Evolutionary conservation across 352 stramenopile genomes (phyloP).

Genomic region (Blastocystis sp.): DNA sequence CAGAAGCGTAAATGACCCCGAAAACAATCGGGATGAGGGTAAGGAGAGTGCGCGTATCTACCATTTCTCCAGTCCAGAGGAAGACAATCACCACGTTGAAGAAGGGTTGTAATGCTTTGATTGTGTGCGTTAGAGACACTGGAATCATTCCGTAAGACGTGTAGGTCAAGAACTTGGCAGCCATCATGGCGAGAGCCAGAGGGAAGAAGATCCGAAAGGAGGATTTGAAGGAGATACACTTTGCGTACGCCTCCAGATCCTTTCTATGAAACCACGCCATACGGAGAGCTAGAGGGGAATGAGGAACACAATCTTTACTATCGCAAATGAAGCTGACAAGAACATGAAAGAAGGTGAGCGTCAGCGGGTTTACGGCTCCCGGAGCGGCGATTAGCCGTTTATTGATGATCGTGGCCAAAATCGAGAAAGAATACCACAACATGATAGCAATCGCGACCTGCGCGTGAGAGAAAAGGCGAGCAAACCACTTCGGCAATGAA

Average conservation of each 20-base stretch:
- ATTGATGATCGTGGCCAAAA: slow-evolving; percentile 43
- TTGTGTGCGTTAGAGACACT: slow-evolving; percentile 61
- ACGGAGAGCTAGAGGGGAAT: background rate
- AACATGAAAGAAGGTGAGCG: slow-evolving; percentile 62
- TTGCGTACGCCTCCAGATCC: slow-evolving; percentile 21
- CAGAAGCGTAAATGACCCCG: slow-evolving; percentile 57
- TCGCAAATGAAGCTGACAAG: slow-evolving; percentile 66
- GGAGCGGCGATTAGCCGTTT: slow-evolving; percentile 25
- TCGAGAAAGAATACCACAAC: slow-evolving; percentile 41
- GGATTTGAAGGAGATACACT: background rate
- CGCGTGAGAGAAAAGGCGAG: background rate
- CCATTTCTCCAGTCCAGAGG: slow-evolving; percentile 36
- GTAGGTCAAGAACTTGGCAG: slow-evolving; percentile 45
- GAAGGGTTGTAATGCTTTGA: slow-evolving; percentile 65
- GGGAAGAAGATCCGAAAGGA: slow-evolving; percentile 33
- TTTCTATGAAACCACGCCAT: slow-evolving; percentile 57
- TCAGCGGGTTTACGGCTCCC: slow-evolving; percentile 34
- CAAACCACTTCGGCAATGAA: too few species aligned
- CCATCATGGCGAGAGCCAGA: slow-evolving; percentile 41
- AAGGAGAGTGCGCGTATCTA: slow-evolving; percentile 8
- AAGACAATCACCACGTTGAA: slow-evolving; percentile 70
- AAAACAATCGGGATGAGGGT: slow-evolving; percentile 50
- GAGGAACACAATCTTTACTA: slow-evolving; percentile 4
- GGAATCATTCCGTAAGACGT: slow-evolving; percentile 45
- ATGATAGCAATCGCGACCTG: background rate